Base-by-base conservation (phyloP, 2,329 filamentous ascomycete genomes). In the Stachybotrys chartarum region DNA sequence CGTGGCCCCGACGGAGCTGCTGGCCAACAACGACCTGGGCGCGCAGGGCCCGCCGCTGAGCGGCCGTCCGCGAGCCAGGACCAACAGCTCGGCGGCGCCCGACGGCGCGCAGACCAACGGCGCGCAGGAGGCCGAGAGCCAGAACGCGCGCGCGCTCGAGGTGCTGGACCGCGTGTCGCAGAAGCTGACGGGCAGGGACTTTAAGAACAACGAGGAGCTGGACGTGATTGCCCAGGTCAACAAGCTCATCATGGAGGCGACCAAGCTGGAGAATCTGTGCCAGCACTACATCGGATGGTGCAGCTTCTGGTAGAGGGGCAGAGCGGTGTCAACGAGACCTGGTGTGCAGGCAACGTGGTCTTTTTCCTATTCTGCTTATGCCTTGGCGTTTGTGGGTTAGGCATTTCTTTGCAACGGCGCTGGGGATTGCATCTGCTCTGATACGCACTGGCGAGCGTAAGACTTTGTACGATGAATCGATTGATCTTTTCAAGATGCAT, bases 221-320 rank as follows among this genome's bases (percentile, higher is more conserved):
- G 87, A 86, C 56, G 86, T 96, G 24, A 85, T 90, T 55, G 84
- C 85, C 58, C 94, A 99, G 74, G 95, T 99, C 6, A 93, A 96
- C 72, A 93, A 95, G 71, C 77, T 99, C 65, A 88, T 99, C 64
- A 87, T 88, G 58, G 93, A 99, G 76, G 94, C 94, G 24, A 99
- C 94, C 7, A 97, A 94, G 68, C 78, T 97, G 64, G 94, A 97
- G 80, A 97, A 97, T 70, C 77, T 99, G 58, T 99, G 94, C 70
- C 94, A 97, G 78, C 94, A 97, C 76, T 99, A 97, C 71, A 96
- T 97, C 64, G 94, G 94, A 60, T 97, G 93, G 93, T 97, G 93
- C 75, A 95, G 90, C 73, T 97, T 97, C 80, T 97, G 93, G 93
- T 97, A 73, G 68, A 56, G 32, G 14, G 24, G 24, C 24, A 24